Conservation (phyloP, 257 asterid genomes). For the Fraxinus excelsior region DNA sequence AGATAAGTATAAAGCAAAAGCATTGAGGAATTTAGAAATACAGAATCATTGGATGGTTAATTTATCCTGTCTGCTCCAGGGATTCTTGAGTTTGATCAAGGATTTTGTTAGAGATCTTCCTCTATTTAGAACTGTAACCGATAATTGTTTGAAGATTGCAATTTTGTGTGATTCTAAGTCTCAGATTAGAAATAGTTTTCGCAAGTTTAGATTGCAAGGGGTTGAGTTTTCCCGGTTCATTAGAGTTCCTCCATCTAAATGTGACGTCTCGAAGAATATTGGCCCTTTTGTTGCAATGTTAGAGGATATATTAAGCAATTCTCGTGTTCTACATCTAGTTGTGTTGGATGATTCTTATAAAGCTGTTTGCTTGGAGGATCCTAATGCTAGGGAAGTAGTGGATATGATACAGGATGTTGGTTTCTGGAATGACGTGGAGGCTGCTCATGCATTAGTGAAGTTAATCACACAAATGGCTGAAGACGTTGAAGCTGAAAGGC, state of each 20-base stretch:
- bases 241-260: slow-evolving; percentile 58
- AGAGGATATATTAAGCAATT: slow-evolving; percentile 66
- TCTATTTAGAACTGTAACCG: slow-evolving; percentile 53
- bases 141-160: slow-evolving; percentile 65
- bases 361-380: slow-evolving; percentile 52
- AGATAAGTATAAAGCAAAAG: slow-evolving; percentile 72
- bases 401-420: slow-evolving; percentile 60
- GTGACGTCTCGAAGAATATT: slow-evolving; percentile 48
- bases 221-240: slow-evolving; percentile 51
- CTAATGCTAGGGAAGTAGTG: slow-evolving; percentile 51
- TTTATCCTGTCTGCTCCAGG: slow-evolving; percentile 72
- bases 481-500: slow-evolving; percentile 73
- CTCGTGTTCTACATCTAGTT: slow-evolving; percentile 57
- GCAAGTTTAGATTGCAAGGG: slow-evolving; percentile 60
- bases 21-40: slow-evolving; percentile 64
- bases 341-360: slow-evolving; percentile 67
- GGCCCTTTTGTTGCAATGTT: slow-evolving; percentile 55
- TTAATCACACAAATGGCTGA: slow-evolving; percentile 61
- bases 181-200: slow-evolving; percentile 63
- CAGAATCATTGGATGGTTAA: slow-evolving; percentile 84
- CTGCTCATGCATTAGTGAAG: slow-evolving; percentile 68
- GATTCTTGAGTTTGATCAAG: slow-evolving; percentile 65
- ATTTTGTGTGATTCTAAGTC: slow-evolving; percentile 56
- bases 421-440: slow-evolving; percentile 72
- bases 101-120: slow-evolving; percentile 73